phyloP scores from a whole-genome alignment of 306 rosid genomes.

The Lotus japonicus region DNA sequence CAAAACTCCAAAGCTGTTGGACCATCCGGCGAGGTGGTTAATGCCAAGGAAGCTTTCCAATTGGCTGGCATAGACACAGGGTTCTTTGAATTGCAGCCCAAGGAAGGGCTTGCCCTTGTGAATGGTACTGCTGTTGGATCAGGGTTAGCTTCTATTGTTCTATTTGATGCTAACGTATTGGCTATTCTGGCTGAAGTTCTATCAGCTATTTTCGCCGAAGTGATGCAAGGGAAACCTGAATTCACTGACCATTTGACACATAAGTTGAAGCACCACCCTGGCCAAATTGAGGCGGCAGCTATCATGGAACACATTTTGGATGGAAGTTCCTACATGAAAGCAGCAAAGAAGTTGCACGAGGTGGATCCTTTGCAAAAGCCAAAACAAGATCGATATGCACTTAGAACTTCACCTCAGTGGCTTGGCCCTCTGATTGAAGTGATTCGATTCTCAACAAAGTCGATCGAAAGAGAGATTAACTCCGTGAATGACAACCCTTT shows the following conservation, averaged over 20 bases:
- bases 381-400: conserved; percentile 81
- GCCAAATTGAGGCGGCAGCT: conserved; percentile 94
- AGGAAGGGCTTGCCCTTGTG: conserved; percentile 90
- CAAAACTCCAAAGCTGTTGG: conserved; percentile 69
- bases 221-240: conserved; percentile 91
- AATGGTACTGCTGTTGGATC: conserved; percentile 93
- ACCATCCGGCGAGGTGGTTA: conserved; percentile 47
- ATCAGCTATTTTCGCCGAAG: conserved; percentile 75
- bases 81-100: conserved; percentile 80
- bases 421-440: conserved; percentile 85
- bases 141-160: conserved; percentile 73
- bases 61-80: conserved; percentile 47
- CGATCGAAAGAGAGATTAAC: conserved; percentile 85
- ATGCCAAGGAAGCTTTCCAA: conserved; percentile 54
- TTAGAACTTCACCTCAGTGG: conserved; percentile 91
- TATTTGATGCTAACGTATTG: conserved; percentile 65
- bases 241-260: conserved; percentile 87
- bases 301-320: conserved; percentile 90
- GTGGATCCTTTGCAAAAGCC: conserved; percentile 79
- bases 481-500: conserved; percentile 87
- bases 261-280: conserved; percentile 87
- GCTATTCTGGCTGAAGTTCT: conserved; percentile 62
- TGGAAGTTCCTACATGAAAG: conserved; percentile 78
- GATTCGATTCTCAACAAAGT: conserved; percentile 70
- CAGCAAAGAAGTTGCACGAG: conserved; percentile 65